Evolutionary conservation across 768 basidiomycete species (phyloP), one percentile per base, ranked within the genome.

Genomic region (Tephrocybe sp.): DNA sequence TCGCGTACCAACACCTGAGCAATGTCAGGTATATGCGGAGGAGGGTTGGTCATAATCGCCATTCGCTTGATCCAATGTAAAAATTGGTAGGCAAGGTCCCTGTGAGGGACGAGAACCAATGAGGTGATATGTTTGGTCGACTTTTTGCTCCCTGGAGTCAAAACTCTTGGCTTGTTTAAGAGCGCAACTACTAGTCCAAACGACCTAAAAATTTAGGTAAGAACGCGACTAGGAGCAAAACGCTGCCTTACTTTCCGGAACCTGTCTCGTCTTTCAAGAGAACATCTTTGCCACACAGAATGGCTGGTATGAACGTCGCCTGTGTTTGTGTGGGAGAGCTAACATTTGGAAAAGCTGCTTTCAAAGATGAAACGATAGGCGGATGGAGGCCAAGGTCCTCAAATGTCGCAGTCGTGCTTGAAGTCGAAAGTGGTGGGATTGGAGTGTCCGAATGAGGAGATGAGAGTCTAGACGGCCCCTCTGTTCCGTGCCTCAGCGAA

Each of bases 211-310:
- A 19, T 38, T 42, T 38, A 39, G 30, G 52, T 43, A 17, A 44
- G 39, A 48, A 23, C 7, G 13, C 8, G 40, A 49, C 53, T 49
- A 26, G 34, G 19, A 5, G 19, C 60, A 4, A 50, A 22, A 30
- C 48, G 39, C 38, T 48, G 4, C 72, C 85, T 53, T 62, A 89
- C 89, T 91, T 91, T 70, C 88, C 89, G 39, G 83, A 80, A 4
- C 89, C 89, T n/a, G 89, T 87, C 20, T 70, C 68, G 55, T 89
- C 88, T 55, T 79, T 83, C 47, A 91, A 58, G 12, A 89, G 65
- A 14, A 90, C 72, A 63, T 90, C 83, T 59, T 76, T 76, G 6
- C 74, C 75, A 16, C 62, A 61, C 26, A 84, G 52, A 8, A 88
- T 72, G 14, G 82, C 86, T 3, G 80, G 78, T 50, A 90, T 83